Evolutionary conservation across 2,329 filamentous ascomycete genomes (phyloP).

Genomic region (Blastomyces gilchristii): DNA sequence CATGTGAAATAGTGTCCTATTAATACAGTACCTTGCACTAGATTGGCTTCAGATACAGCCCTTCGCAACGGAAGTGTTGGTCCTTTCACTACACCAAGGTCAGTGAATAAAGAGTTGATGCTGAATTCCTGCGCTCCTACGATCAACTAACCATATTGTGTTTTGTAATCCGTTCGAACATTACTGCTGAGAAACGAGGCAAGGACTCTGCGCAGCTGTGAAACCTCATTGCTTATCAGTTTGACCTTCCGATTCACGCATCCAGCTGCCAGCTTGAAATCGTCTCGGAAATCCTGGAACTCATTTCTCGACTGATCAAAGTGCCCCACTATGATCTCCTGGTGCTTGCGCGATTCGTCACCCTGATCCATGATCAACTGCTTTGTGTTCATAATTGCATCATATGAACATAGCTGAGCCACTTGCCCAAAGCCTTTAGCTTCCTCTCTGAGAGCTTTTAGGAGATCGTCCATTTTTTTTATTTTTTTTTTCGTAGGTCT

Average conservation of each 20-base stretch:
- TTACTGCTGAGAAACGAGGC: slow-evolving; percentile 1
- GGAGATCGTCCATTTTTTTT: not conserved
- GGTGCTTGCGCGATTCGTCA: not conserved
- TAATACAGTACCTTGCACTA: not conserved
- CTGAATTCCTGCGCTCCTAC: not conserved
- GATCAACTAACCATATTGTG: slow-evolving; percentile 1
- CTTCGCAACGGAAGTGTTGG: slow-evolving; percentile 1
- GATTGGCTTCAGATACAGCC: not conserved
- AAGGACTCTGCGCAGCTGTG: slow-evolving; percentile 3
- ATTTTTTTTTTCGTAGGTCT: not conserved
- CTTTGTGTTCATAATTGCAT: not conserved
- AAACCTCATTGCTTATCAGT: slow-evolving; percentile 2
- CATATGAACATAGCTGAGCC: slow-evolving; percentile 3
- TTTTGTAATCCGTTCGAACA: slow-evolving; percentile 2
- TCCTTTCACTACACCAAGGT: not conserved
- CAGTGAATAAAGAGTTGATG: not conserved
- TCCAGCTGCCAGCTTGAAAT: not conserved
- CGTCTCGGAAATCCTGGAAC: not conserved
- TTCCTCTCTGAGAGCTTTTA: not conserved
- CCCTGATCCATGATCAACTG: not conserved
- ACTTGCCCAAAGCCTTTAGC: not conserved
- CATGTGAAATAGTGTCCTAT: not conserved
- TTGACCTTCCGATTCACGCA: not conserved
- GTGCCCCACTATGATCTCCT: not conserved
- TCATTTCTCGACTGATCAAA: slow-evolving; percentile 4